A percentile compares a stretch with the other conserved stretches of the same genome.
phyloP scores from a whole-genome alignment of 176 grass and related monocot species.

The Calamus simplicifolius region DNA sequence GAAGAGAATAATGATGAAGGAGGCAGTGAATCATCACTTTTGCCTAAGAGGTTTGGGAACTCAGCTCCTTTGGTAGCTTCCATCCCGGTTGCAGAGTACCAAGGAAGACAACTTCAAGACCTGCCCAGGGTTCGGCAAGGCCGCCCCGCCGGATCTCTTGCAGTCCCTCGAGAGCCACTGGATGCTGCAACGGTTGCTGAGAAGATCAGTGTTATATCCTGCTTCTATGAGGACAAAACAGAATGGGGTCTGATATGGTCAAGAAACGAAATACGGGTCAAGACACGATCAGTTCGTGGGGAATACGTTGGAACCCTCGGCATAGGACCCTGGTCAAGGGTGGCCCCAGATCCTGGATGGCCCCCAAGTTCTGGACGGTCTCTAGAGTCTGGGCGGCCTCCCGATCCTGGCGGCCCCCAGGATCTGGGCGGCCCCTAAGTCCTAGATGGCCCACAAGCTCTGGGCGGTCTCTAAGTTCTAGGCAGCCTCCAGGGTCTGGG shows the following conservation, averaged over 20 bases:
- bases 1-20: conserved; percentile 26
- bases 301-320: too few species aligned
- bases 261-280: too few species aligned
- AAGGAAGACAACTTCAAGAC: conserved; percentile 77
- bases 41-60: conserved; percentile 69
- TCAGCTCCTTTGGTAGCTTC: conserved; percentile 59
- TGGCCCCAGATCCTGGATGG: too few species aligned
- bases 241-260: conserved; percentile 98
- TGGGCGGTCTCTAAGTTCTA: too few species aligned
- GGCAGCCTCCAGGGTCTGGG: too few species aligned
- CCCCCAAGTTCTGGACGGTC: too few species aligned
- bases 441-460: too few species aligned
- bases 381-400: too few species aligned
- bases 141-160: conserved; percentile 59
- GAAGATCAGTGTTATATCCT: conserved; percentile 78
- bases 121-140: conserved; percentile 56
- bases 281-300: too few species aligned
- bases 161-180: conserved; percentile 76
- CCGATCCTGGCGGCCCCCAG: too few species aligned
- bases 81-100: conserved; percentile 85
- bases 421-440: too few species aligned
- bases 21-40: conserved; percentile 50
- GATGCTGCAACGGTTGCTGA: conserved; percentile 72
- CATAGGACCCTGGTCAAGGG: too few species aligned
- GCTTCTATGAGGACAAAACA: conserved; percentile 92